Evolutionary conservation across 2,329 filamentous ascomycete species (phyloP).

Genomic region (Endothia cerciana): DNA sequence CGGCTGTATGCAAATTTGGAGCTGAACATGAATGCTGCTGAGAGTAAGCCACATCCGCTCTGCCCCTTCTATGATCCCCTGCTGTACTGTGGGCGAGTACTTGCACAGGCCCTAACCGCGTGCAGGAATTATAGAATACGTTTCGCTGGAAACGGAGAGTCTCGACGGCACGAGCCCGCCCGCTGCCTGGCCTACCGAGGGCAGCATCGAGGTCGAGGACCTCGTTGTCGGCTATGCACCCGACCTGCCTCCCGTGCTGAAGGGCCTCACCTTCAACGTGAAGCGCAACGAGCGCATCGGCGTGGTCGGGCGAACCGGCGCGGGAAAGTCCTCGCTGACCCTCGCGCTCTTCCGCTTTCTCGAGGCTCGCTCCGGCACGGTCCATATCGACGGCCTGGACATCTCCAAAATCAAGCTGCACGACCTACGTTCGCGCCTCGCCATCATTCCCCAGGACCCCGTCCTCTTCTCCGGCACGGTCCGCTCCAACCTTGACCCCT

Average conservation of each 20-base stretch:
- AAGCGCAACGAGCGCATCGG: slow-evolving; percentile 71
- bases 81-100: neutral
- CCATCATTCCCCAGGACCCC: slow-evolving; percentile 81
- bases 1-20: slow-evolving; percentile 72
- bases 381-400: slow-evolving; percentile 74
- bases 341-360: slow-evolving; percentile 79
- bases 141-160: slow-evolving; percentile 70
- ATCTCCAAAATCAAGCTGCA: slow-evolving; percentile 73
- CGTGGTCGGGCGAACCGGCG: slow-evolving; percentile 78
- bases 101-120: neutral
- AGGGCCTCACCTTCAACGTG: slow-evolving; percentile 69
- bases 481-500: slow-evolving; percentile 77
- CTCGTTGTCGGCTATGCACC: slow-evolving; percentile 73
- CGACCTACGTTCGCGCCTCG: slow-evolving; percentile 72
- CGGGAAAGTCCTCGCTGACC: slow-evolving; percentile 77
- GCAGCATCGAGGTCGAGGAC: slow-evolving; percentile 72
- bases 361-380: slow-evolving; percentile 66
- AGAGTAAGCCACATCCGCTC: slow-evolving; percentile 48
- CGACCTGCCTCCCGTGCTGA: slow-evolving; percentile 72
- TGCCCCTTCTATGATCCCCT: no score
- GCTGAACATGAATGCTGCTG: slow-evolving; percentile 77
- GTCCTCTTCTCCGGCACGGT: slow-evolving; percentile 82
- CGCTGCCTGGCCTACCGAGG: slow-evolving; percentile 75
- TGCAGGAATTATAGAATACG: slow-evolving; percentile 66
- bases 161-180: slow-evolving; percentile 65